phyloP scores from a whole-genome alignment of 306 rosid genomes.

The Cicer chorassanicum region DNA sequence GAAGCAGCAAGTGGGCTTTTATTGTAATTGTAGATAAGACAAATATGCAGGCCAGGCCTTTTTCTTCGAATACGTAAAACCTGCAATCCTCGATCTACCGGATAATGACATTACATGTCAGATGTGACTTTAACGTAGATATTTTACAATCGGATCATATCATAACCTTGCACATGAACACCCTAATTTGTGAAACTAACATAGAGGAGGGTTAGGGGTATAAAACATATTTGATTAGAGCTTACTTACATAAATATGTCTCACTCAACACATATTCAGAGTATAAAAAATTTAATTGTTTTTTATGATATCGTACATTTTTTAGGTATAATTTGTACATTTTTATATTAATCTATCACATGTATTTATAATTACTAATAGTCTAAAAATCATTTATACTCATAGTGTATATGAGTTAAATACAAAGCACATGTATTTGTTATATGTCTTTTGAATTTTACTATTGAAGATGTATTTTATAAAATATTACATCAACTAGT shows the following conservation, averaged over 20 bases:
- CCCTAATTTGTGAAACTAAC: neutral
- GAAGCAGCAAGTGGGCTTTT: constrained; percentile 7
- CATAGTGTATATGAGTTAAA: too few relatives aligned
- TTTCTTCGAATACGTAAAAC: neutral
- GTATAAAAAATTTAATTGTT: neutral
- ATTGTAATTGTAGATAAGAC: constrained; percentile 20
- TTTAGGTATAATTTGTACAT: too few relatives aligned
- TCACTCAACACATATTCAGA: constrained; percentile 27
- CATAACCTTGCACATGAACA: constrained; percentile 28
- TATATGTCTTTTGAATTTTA: too few relatives aligned
- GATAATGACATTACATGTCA: constrained; percentile 10
- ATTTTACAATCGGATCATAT: constrained; percentile 15
- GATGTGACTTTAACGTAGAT: neutral
- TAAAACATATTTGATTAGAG: constrained; percentile 16
- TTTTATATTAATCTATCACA: too few relatives aligned
- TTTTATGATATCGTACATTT: too few relatives aligned
- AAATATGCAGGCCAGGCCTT: constrained; percentile 1
- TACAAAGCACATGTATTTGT: too few relatives aligned
- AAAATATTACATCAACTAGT: too few relatives aligned
- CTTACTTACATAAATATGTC: constrained; percentile 19
- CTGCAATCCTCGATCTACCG: neutral
- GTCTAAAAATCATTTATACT: too few relatives aligned
- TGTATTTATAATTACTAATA: too few relatives aligned
- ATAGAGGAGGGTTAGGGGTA: neutral
- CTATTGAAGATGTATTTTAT: too few relatives aligned